Evolutionary conservation across 805 yeast species (phyloP).

Genomic region (Saccharomycopsis synnaedendra): DNA sequence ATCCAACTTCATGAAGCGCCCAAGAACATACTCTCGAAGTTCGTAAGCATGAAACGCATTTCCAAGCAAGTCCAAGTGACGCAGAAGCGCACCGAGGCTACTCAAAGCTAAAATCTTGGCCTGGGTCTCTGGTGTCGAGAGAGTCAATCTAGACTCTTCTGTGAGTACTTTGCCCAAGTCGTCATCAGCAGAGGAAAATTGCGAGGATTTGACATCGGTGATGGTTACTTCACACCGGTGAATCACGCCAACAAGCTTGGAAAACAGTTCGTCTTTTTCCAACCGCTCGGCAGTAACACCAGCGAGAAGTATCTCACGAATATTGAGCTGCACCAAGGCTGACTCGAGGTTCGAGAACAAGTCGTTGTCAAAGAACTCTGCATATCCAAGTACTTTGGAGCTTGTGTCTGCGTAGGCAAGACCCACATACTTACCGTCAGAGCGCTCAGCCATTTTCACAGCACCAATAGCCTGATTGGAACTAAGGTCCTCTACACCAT

Average conservation of each 20-base stretch:
- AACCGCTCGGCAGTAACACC: constrained; percentile 26
- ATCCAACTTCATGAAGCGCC: constrained; percentile 83
- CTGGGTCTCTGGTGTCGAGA: constrained; percentile 45
- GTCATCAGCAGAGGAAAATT: constrained; percentile 54
- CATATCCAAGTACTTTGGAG: constrained; percentile 50
- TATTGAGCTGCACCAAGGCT: constrained; percentile 76
- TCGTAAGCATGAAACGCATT: constrained; percentile 45
- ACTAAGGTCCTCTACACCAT: constrained; percentile 27
- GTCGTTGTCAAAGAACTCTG: constrained; percentile 82
- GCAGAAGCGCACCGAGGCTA: constrained; percentile 57
- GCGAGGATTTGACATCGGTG: constrained; percentile 44
- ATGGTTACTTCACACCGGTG: constrained; percentile 70
- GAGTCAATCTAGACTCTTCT: constrained; percentile 23
- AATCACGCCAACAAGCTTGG: constrained; percentile 58
- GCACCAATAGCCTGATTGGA: constrained; percentile 18
- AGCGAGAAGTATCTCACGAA: constrained; percentile 70
- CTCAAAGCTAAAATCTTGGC: constrained; percentile 41
- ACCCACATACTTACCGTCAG: constrained; percentile 47
- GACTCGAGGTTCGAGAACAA: constrained; percentile 80
- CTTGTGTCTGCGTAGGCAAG: constrained; percentile 71
- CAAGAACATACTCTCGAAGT: constrained; percentile 56
- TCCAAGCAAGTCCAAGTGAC: constrained; percentile 53
- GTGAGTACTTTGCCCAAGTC: constrained; percentile 41
- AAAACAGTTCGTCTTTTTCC: constrained; percentile 38
- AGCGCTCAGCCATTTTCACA: constrained; percentile 29